Percentiles rank a stretch among this genome's conserved stretches.
These are phyloP conservation scores for Penicillium subrubescens DNA, from an alignment of 495 filamentous ascomycete species.

Conservation along the genomic window DNA sequence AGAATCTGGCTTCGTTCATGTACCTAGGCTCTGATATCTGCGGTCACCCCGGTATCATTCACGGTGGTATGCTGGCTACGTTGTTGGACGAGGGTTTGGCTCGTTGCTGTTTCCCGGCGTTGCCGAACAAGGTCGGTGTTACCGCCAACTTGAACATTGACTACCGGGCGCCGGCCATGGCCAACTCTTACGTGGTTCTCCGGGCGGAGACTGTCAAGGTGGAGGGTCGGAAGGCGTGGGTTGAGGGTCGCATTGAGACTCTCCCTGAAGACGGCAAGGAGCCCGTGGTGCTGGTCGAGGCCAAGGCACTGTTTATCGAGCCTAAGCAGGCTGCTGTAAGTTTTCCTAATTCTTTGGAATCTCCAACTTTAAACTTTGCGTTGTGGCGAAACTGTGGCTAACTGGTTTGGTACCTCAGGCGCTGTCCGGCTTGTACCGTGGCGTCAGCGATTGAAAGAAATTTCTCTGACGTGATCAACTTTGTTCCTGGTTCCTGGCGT, in stretches of 20 bases:
- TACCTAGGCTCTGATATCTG: constrained; percentile 84
- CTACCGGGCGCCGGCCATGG: constrained; percentile 78
- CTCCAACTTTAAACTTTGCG: neutral
- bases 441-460: constrained; percentile 21
- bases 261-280: constrained; percentile 63
- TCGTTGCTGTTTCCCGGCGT: constrained; percentile 84
- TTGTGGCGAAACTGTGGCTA: constrained; percentile 10
- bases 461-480: constrained; percentile 17
- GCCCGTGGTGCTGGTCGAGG: constrained; percentile 71
- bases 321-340: constrained; percentile 78
- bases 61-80: constrained; percentile 90
- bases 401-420: constrained; percentile 25
- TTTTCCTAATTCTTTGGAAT: neutral
- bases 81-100: constrained; percentile 90
- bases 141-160: constrained; percentile 91
- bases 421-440: constrained; percentile 35
- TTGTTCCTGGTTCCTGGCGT: constrained; percentile 29
- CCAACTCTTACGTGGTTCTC: constrained; percentile 76
- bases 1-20: constrained; percentile 69
- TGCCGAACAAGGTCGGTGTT: constrained; percentile 87
- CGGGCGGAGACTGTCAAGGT: constrained; percentile 81
- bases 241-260: constrained; percentile 86
- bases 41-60: constrained; percentile 89
- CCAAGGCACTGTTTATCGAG: constrained; percentile 86
- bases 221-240: constrained; percentile 96